Conservation (phyloP, 2,329 filamentous ascomycete genomes). For the Ceratocystis eucalypticola region DNA sequence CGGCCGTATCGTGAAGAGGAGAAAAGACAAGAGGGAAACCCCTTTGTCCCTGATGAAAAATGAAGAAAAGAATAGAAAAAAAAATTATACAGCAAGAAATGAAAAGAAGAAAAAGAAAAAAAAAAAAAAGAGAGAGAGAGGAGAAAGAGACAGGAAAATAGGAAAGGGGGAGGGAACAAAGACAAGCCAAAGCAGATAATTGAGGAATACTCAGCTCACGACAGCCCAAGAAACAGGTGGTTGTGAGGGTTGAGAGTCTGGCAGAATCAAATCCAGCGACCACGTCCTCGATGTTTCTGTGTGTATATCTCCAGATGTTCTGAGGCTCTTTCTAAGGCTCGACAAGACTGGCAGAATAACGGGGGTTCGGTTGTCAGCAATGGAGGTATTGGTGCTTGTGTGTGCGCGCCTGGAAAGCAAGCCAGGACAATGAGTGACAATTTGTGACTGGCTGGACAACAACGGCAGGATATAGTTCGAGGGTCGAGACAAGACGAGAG, state of each 20-base stretch:
- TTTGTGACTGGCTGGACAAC: conserved; percentile 7
- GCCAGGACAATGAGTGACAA: not conserved
- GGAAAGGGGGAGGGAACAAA: not conserved
- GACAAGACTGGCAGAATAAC: not conserved
- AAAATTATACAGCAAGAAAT: not conserved
- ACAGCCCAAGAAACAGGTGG: not conserved
- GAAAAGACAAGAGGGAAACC: not conserved
- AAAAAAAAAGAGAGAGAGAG: not conserved
- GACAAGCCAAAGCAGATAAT: not conserved
- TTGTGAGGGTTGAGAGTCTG: not conserved
- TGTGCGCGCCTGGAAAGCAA: not conserved
- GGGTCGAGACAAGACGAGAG: conserved; percentile 15
- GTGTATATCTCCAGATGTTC: not conserved
- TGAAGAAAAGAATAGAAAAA: not conserved
- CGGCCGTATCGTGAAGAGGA: conserved; percentile 4
- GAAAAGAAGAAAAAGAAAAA: not conserved
- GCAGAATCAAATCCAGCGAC: not conserved
- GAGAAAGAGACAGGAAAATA: not conserved
- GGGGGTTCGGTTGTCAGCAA: not conserved
- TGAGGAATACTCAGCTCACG: not conserved
- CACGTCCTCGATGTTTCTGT: not conserved
- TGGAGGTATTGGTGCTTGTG: not conserved
- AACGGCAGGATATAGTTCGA: conserved; percentile 10
- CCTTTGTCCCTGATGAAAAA: not conserved
- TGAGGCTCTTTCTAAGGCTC: not conserved